Percentiles rank a stretch among this genome's conserved stretches.
These are phyloP conservation scores for Alternaria alternata DNA, from an alignment of 2,329 filamentous ascomycete genomes.

Conservation along the genomic window DNA sequence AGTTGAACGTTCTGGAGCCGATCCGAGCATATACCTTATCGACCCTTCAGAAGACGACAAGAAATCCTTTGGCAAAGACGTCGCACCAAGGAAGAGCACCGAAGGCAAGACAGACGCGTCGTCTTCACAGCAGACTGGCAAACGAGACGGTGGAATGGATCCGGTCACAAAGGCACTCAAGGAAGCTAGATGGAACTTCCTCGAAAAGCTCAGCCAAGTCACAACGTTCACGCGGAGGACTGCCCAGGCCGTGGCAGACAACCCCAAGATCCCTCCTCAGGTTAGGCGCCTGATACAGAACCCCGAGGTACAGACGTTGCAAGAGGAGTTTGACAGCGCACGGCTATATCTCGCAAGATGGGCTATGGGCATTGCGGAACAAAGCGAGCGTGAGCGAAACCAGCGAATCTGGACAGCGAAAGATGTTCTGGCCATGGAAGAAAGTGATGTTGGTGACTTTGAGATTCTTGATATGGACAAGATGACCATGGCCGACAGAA, in stretches of 20 bases:
- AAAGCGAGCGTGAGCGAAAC: constrained; percentile 86
- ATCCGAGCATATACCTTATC: constrained; percentile 89
- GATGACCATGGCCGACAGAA: constrained; percentile 76
- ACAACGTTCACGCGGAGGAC: constrained; percentile 94
- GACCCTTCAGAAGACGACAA: constrained; percentile 88
- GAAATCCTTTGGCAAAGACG: constrained; percentile 76
- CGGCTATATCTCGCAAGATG: constrained; percentile 92
- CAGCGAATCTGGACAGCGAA: constrained; percentile 92
- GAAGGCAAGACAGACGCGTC: constrained; percentile 37
- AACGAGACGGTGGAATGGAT: constrained; percentile 81
- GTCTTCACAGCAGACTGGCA: constrained; percentile 35
- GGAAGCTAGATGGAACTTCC: constrained; percentile 92
- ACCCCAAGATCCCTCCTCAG: constrained; percentile 88
- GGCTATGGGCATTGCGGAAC: constrained; percentile 99
- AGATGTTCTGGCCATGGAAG: constrained; percentile 91
- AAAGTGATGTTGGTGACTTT: constrained; percentile 94
- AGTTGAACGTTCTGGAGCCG: constrained; percentile 83
- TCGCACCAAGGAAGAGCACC: constrained; percentile 49
- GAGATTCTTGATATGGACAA: constrained; percentile 86
- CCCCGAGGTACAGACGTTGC: constrained; percentile 91
- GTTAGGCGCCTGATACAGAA: constrained; percentile 84
- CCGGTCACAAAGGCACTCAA: constrained; percentile 93
- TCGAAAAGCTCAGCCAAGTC: constrained; percentile 97
- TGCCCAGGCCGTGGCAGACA: constrained; percentile 90
- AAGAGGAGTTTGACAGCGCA: constrained; percentile 97